Percentiles rank a stretch among this genome's conserved stretches.
Conservation (phyloP, 305 asterid species). For the Fraxinus baroniana region DNA sequence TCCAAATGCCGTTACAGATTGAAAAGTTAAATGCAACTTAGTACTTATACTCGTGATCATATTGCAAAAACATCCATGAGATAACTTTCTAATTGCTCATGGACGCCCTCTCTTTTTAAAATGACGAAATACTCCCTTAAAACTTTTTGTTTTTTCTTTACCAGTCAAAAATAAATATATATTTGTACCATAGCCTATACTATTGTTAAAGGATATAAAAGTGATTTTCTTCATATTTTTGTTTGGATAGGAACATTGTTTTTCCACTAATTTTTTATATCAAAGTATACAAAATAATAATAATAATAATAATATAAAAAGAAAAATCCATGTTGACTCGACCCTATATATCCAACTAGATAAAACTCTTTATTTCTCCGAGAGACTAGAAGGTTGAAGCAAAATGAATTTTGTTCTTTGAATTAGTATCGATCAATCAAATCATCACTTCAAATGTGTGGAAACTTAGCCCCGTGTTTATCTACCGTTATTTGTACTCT, state of each 20-base stretch:
- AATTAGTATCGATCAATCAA: not conserved
- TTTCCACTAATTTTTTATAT: not conserved
- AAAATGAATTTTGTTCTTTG: no score
- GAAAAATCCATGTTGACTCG: not conserved
- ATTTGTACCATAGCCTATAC: no score
- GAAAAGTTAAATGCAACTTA: not conserved
- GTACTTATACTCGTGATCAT: not conserved
- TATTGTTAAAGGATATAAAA: not conserved
- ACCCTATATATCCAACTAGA: no score
- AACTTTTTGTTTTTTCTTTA: no score
- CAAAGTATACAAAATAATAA: not conserved
- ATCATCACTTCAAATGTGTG: not conserved
- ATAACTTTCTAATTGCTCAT: not conserved
- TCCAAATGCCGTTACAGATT: not conserved
- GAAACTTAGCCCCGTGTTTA: not conserved
- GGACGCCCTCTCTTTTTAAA: not conserved
- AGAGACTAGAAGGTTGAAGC: no score
- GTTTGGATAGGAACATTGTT: not conserved
- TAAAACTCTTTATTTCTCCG: no score
- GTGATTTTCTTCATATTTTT: not conserved
- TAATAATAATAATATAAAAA: no score
- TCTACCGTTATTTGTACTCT: no score
- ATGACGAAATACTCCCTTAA: not conserved
- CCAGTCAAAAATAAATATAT: not conserved
- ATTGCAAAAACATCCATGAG: not conserved